Conservation (phyloP, 1,139 yeast genomes). For the Debaryomyces udenii region DNA sequence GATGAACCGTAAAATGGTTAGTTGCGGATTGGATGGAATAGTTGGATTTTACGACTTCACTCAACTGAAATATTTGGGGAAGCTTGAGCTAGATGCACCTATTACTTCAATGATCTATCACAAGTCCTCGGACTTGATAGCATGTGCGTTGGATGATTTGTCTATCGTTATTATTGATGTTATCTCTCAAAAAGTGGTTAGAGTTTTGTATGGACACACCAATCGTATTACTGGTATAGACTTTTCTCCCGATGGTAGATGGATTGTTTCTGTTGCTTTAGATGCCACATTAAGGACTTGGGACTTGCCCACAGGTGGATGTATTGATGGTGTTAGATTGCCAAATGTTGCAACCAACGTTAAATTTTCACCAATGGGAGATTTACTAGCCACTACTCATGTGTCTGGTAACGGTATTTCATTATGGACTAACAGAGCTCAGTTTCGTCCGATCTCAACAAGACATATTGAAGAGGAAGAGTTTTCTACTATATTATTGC, state of each 20-base stretch:
- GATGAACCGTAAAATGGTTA: slow-evolving; percentile 83
- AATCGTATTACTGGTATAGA: slow-evolving; percentile 88
- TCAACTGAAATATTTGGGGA: slow-evolving; percentile 68
- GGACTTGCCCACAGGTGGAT: slow-evolving; percentile 97
- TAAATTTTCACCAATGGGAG: slow-evolving; percentile 86
- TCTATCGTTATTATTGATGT: slow-evolving; percentile 83
- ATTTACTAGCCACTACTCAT: slow-evolving; percentile 90
- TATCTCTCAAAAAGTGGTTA: slow-evolving; percentile 76
- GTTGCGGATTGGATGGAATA: slow-evolving; percentile 86
- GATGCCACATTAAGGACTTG: slow-evolving; percentile 93
- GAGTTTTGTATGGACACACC: slow-evolving; percentile 88
- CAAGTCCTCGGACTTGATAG: slow-evolving; percentile 79
- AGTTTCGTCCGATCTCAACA: slow-evolving; percentile 73
- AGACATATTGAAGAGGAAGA: slow-evolving; percentile 77
- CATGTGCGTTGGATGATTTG: slow-evolving; percentile 84
- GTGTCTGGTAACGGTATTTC: slow-evolving; percentile 88
- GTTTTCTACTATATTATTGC: slow-evolving; percentile 60
- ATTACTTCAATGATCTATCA: slow-evolving; percentile 79
- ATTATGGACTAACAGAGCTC: slow-evolving; percentile 91
- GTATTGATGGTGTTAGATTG: slow-evolving; percentile 87
- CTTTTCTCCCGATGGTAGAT: slow-evolving; percentile 93
- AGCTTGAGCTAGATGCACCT: slow-evolving; percentile 72
- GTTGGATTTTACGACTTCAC: slow-evolving; percentile 88
- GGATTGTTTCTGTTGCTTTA: slow-evolving; percentile 83
- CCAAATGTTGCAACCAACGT: slow-evolving; percentile 80